These are phyloP conservation scores for Komagataella populi DNA, from an alignment of 805 yeast genomes.

Conservation along the genomic window DNA sequence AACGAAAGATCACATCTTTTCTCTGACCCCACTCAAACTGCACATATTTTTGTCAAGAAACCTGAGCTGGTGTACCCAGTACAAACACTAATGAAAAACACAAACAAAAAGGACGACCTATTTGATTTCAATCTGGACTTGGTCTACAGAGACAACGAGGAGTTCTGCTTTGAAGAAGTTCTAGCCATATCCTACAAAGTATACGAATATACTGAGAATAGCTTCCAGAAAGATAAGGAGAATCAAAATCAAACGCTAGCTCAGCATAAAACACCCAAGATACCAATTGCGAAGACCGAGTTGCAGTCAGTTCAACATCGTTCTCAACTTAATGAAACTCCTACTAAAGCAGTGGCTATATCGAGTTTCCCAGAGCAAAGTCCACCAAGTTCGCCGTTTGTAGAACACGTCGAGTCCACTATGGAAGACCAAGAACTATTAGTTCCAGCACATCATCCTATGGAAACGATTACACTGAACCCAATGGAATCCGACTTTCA, in stretches of 20 bases:
- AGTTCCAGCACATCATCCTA: constrained; percentile 4
- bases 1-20: constrained; percentile 3
- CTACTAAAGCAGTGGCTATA: neutral
- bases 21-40: constrained; percentile 1
- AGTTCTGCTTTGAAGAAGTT: constrained; percentile 49
- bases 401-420: constrained; percentile 3
- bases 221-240: constrained; percentile 1
- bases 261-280: constrained; percentile 3
- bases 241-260: neutral
- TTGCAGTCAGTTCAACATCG: neutral
- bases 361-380: constrained; percentile 1
- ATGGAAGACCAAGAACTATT: neutral
- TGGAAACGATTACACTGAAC: constrained; percentile 5
- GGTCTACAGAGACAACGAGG: constrained; percentile 28
- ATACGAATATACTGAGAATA: neutral
- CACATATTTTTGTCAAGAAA: constrained; percentile 1
- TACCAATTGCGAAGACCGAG: constrained; percentile 1
- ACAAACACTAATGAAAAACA: constrained; percentile 33
- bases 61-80: constrained; percentile 24
- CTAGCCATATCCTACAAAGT: constrained; percentile 12
- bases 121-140: constrained; percentile 48
- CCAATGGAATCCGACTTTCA: constrained; percentile 31
- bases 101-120: constrained; percentile 49
- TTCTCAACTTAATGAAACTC: neutral
- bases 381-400: constrained; percentile 52